These are phyloP conservation scores for Dactylellina cionopaga DNA, from an alignment of 2,329 filamentous ascomycete species.

Conservation along the genomic window DNA sequence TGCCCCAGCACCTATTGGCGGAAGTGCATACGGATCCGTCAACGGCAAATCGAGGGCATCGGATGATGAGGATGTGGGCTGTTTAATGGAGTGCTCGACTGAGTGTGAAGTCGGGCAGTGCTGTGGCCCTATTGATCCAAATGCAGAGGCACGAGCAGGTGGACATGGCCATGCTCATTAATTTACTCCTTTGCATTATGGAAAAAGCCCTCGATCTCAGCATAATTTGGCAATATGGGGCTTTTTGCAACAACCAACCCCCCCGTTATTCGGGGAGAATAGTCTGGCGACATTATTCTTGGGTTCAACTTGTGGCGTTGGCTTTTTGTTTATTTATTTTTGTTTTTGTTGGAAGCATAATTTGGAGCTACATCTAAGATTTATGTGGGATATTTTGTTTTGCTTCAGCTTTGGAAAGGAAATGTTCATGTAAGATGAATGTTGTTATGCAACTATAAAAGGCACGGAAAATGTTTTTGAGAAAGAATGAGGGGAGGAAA, in stretches of 20 bases:
- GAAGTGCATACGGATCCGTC: conserved; percentile 55
- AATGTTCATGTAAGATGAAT: too few species aligned
- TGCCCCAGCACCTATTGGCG: conserved; percentile 59
- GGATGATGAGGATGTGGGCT: conserved; percentile 58
- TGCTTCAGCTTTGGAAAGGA: too few species aligned
- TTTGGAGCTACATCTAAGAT: background rate
- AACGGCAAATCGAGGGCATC: conserved; percentile 56
- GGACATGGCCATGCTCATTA: conserved; percentile 52
- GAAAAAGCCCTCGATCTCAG: too few species aligned
- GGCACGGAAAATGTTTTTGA: too few species aligned
- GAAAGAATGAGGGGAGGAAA: too few species aligned
- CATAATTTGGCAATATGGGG: background rate
- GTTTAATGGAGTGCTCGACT: conserved; percentile 63
- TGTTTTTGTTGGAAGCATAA: background rate
- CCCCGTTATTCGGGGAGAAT: background rate
- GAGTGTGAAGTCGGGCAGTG: conserved; percentile 62
- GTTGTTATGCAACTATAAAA: too few species aligned
- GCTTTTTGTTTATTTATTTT: background rate
- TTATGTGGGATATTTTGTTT: too few species aligned
- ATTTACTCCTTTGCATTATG: background rate
- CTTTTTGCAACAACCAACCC: background rate
- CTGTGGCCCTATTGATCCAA: conserved; percentile 59
- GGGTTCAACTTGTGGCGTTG: background rate
- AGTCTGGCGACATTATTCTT: background rate
- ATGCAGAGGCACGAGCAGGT: conserved; percentile 35